Conservation (phyloP, 176 grass and related monocot species). For the Triticum monococcum region DNA sequence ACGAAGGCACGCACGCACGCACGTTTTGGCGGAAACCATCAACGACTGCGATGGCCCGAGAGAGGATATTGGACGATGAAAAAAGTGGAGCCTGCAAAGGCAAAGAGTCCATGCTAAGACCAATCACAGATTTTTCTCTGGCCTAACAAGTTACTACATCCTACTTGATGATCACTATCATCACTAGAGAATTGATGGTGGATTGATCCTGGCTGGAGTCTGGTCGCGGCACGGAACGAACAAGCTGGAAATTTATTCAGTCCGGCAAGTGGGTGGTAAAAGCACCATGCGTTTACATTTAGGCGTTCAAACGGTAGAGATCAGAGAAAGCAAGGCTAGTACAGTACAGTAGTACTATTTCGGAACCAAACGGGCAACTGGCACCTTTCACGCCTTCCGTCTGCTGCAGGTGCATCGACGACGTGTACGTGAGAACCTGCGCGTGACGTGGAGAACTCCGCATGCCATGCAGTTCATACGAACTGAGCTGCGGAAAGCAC, state of each 20-base stretch:
- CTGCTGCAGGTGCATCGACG: too few species aligned
- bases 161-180: too few species aligned
- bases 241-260: neutral
- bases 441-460: too few species aligned
- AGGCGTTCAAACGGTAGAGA: too few species aligned
- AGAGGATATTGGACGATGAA: neutral
- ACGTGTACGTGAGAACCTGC: too few species aligned
- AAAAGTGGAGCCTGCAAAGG: neutral
- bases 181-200: neutral
- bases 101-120: neutral
- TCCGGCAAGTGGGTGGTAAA: neutral
- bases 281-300: neutral
- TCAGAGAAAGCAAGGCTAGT: neutral
- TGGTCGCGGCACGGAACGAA: constrained; percentile 14
- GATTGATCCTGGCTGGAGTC: neutral
- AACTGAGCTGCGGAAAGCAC: too few species aligned
- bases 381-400: neutral
- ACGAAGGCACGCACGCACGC: neutral
- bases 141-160: neutral
- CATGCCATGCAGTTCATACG: too few species aligned
- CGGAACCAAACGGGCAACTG: neutral
- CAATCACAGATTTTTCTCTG: neutral
- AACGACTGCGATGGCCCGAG: neutral
- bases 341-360: neutral
- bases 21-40: neutral